These are phyloP conservation scores for Yamagishiella unicocca DNA, from an alignment of 139 green algal genomes.

Conservation along the genomic window DNA sequence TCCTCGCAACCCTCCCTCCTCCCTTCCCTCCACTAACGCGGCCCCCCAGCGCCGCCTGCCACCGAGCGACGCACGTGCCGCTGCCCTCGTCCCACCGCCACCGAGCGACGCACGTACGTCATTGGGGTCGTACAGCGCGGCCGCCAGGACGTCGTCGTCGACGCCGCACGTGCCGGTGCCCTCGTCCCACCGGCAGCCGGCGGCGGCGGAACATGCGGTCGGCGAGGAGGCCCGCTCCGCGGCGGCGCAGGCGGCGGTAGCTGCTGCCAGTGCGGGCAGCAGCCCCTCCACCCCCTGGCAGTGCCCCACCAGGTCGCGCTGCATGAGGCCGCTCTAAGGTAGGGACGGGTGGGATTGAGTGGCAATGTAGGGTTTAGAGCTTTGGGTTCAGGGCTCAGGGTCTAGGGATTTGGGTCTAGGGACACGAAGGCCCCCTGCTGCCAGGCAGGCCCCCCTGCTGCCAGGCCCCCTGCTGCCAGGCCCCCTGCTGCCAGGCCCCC, in stretches of 20 bases:
- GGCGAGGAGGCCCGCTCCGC: background rate
- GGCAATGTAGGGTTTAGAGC: background rate
- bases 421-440: background rate
- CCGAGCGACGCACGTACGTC: background rate
- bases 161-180: background rate
- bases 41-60: too few species aligned
- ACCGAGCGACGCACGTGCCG: background rate
- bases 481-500: too few species aligned
- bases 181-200: background rate
- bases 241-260: background rate
- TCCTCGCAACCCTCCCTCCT: background rate
- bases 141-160: too few species aligned
- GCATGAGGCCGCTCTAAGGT: background rate
- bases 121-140: background rate
- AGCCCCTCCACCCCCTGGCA: background rate
- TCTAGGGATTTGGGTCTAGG: background rate
- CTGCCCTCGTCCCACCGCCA: background rate
- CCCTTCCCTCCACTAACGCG: too few species aligned
- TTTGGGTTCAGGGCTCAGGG: background rate
- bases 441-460: background rate
- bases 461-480: background rate
- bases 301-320: background rate
- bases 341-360: background rate
- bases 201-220: background rate
- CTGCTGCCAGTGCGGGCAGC: background rate